Percentiles rank a stretch among this genome's conserved stretches.
phyloP scores from a whole-genome alignment of 495 filamentous ascomycete species.

The Tuber magnatum region DNA sequence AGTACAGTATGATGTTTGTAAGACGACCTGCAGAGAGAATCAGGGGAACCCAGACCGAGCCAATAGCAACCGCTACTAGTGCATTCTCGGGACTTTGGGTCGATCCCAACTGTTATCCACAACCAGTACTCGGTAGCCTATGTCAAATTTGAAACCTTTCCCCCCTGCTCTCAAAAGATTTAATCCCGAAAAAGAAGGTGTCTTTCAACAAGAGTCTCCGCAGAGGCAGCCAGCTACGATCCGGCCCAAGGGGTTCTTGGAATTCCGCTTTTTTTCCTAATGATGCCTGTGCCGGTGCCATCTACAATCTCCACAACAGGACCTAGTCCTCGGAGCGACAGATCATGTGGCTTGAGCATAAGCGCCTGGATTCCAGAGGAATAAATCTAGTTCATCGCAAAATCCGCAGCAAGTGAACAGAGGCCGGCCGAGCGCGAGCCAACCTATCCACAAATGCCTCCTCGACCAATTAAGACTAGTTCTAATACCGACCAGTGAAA shows the following conservation, averaged over 20 bases:
- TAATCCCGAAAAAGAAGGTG: background rate
- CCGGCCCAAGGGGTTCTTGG: background rate
- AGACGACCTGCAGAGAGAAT: background rate
- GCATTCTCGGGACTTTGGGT: background rate
- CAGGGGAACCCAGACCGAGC: background rate
- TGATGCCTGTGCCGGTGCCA: too few relatives aligned
- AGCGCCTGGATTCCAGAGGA: background rate
- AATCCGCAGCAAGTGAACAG: background rate
- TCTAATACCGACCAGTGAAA: too few relatives aligned
- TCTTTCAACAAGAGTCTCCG: background rate
- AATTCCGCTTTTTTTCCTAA: background rate
- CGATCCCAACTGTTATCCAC: background rate
- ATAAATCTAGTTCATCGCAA: background rate
- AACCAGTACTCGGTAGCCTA: background rate
- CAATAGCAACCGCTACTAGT: background rate
- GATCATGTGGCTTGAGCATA: background rate
- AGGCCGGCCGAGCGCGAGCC: background rate
- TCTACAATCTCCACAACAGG: background rate
- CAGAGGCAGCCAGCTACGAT: background rate
- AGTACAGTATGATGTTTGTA: background rate
- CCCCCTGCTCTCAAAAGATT: background rate
- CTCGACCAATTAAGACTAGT: too few relatives aligned
- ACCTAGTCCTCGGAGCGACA: background rate
- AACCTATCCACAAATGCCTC: background rate
- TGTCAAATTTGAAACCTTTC: background rate